These are phyloP conservation scores for Cladochytrium replicatum DNA, from an alignment of 192 early-diverging fungal species.

Conservation along the genomic window DNA sequence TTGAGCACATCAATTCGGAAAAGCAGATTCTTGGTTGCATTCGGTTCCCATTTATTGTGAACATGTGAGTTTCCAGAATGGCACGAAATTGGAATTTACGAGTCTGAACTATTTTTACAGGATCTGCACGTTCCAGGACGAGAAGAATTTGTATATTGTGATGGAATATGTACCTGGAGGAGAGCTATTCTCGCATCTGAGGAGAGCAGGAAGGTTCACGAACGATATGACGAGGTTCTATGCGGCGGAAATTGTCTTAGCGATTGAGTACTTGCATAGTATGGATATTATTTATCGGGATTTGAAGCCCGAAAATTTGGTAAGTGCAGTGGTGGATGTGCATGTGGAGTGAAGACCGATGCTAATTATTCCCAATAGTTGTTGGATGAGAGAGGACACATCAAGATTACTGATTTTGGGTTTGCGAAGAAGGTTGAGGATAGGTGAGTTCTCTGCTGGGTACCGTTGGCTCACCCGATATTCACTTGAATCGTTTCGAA, in stretches of 20 bases:
- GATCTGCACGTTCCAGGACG: constrained; percentile 93
- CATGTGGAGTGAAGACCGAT: neutral
- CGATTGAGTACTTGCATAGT: constrained; percentile 87
- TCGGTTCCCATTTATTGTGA: constrained; percentile 43
- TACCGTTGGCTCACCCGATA: neutral
- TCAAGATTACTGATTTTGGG: constrained; percentile 98
- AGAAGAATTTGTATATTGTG: constrained; percentile 87
- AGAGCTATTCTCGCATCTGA: constrained; percentile 92
- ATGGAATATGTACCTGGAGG: constrained; percentile 94
- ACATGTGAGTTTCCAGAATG: constrained; percentile 22
- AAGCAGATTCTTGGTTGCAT: constrained; percentile 43
- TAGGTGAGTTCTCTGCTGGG: constrained; percentile 35
- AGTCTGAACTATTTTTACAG: constrained; percentile 22
- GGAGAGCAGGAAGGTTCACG: constrained; percentile 81
- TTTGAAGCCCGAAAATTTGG: constrained; percentile 79
- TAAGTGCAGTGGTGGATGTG: constrained; percentile 8
- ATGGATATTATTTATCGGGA: constrained; percentile 95
- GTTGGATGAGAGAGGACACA: constrained; percentile 78
- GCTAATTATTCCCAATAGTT: constrained; percentile 36
- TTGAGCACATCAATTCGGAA: constrained; percentile 51
- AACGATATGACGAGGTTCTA: constrained; percentile 95
- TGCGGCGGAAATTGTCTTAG: constrained; percentile 89
- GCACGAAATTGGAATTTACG: constrained; percentile 1
- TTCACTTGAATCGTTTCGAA: neutral
- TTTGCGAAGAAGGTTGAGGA: constrained; percentile 87